These are phyloP conservation scores for Penicillium cataractarum DNA, from an alignment of 495 filamentous ascomycete genomes.

Conservation along the genomic window DNA sequence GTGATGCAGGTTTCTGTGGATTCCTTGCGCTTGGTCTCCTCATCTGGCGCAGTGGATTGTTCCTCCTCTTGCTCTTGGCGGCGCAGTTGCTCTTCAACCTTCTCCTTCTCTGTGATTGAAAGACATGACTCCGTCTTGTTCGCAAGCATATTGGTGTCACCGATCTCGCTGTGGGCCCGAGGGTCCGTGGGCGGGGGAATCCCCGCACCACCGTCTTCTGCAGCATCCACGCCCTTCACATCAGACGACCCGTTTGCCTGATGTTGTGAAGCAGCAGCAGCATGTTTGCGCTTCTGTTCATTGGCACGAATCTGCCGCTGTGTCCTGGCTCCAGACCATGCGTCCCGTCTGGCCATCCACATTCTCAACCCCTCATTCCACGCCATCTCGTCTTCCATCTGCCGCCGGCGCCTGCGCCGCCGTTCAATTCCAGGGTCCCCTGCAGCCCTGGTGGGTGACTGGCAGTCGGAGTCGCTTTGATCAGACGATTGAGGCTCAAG, in stretches of 20 bases:
- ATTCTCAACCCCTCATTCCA: slow-evolving; percentile 83
- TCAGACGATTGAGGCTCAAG: slow-evolving; percentile 42
- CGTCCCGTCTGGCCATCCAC: slow-evolving; percentile 75
- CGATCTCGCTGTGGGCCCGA: background rate
- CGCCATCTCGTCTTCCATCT: slow-evolving; percentile 70
- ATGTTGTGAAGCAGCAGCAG: background rate
- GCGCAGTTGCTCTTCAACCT: slow-evolving; percentile 18
- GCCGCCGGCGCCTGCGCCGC: slow-evolving; percentile 60
- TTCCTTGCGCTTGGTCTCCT: slow-evolving; percentile 28
- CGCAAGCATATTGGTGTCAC: slow-evolving; percentile 8
- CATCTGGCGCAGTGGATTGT: slow-evolving; percentile 30
- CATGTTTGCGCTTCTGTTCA: slow-evolving; percentile 20
- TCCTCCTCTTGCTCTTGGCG: slow-evolving; percentile 29
- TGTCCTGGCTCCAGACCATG: slow-evolving; percentile 78
- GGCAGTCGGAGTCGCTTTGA: slow-evolving; percentile 20
- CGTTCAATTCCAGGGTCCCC: slow-evolving; percentile 44
- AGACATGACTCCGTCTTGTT: slow-evolving; percentile 32
- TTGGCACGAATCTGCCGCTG: slow-evolving; percentile 33
- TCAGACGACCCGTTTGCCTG: slow-evolving; percentile 6
- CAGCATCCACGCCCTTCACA: slow-evolving; percentile 10
- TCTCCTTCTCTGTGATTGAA: slow-evolving; percentile 30
- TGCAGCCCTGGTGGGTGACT: slow-evolving; percentile 8
- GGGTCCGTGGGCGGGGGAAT: slow-evolving; percentile 14
- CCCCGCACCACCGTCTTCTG: slow-evolving; percentile 16
- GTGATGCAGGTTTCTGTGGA: slow-evolving; percentile 41